A percentile compares a stretch with the other conserved stretches of the same genome.
phyloP scores from a whole-genome alignment of 1,284 basidiomycete genomes.

The Omphalotus olearius region DNA sequence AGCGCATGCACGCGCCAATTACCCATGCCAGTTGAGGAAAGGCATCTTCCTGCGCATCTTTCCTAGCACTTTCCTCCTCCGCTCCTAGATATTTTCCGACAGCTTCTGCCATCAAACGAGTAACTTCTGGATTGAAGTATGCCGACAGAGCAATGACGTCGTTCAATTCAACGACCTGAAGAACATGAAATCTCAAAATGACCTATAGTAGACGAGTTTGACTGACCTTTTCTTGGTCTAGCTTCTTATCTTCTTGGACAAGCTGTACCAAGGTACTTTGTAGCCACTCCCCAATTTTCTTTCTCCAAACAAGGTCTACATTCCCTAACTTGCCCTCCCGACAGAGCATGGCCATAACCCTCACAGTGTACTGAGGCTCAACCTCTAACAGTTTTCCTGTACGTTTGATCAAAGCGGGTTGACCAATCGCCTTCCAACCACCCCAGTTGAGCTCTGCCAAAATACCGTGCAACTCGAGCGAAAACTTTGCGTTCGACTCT shows the following conservation, averaged over 20 bases:
- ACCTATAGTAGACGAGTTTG: not conserved
- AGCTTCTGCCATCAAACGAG: constrained; percentile 41
- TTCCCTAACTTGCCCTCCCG: constrained; percentile 45
- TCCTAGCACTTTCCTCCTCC: not conserved
- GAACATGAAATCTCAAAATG: constrained; percentile 1
- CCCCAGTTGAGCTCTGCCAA: constrained; percentile 65
- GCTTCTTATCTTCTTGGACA: constrained; percentile 25
- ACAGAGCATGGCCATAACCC: constrained; percentile 47
- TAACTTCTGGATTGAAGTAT: constrained; percentile 41
- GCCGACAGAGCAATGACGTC: constrained; percentile 47
- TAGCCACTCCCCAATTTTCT: constrained; percentile 45
- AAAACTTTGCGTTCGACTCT: constrained; percentile 31
- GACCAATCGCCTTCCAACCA: constrained; percentile 66
- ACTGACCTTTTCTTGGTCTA: constrained; percentile 28
- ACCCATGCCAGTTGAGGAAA: constrained; percentile 38
- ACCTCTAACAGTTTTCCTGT: constrained; percentile 41
- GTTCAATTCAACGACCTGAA: constrained; percentile 41
- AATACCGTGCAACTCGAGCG: constrained; percentile 49
- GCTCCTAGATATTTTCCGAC: constrained; percentile 27
- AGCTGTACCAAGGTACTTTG: constrained; percentile 26
- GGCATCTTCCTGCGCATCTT: not conserved
- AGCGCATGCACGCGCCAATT: constrained; percentile 44
- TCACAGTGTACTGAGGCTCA: constrained; percentile 37
- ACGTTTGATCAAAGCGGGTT: constrained; percentile 51
- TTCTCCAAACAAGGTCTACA: constrained; percentile 55